A percentile compares a stretch with the other conserved stretches of the same genome.
These are phyloP conservation scores for Trifolium dubium DNA, from an alignment of 306 rosid species.

Conservation along the genomic window DNA sequence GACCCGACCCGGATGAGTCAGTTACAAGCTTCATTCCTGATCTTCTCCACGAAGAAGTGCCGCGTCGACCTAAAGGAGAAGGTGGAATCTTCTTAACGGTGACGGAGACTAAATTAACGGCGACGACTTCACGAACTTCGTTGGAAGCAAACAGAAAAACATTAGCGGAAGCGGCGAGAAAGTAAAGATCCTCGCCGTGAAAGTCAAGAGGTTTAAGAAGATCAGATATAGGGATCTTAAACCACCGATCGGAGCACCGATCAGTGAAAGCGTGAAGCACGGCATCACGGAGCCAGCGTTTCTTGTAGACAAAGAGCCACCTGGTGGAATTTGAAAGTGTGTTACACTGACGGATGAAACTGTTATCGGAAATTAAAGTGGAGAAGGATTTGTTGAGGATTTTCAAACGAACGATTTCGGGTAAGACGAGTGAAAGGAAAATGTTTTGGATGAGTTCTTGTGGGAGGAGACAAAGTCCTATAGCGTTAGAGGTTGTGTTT, in stretches of 20 bases:
- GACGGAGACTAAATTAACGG: conserved; percentile 53
- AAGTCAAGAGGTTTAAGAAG: conserved; percentile 52
- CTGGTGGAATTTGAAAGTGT: conserved; percentile 53
- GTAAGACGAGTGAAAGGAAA: conserved; percentile 53
- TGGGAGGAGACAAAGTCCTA: conserved; percentile 66
- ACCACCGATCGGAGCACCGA: conserved; percentile 62
- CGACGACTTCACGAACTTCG: conserved; percentile 53
- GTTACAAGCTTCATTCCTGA: conserved; percentile 63
- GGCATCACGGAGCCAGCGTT: conserved; percentile 68
- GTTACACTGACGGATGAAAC: conserved; percentile 59
- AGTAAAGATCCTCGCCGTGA: conserved; percentile 61
- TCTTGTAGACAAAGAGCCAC: conserved; percentile 72
- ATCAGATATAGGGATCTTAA: conserved; percentile 55
- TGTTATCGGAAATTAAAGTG: conserved; percentile 46
- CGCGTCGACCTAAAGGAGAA: conserved; percentile 66
- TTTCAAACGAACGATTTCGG: conserved; percentile 44
- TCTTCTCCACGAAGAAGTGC: conserved; percentile 70
- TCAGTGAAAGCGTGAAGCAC: conserved; percentile 63
- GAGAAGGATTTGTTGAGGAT: conserved; percentile 44
- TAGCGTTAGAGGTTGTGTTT: conserved; percentile 45
- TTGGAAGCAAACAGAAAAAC: conserved; percentile 61
- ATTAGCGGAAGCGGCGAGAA: conserved; percentile 58
- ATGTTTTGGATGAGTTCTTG: conserved; percentile 59
- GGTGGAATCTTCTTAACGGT: conserved; percentile 65
- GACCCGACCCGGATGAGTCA: conserved; percentile 41